Conservation (phyloP, 441 rosid species). For the Gossypium lobatum region DNA sequence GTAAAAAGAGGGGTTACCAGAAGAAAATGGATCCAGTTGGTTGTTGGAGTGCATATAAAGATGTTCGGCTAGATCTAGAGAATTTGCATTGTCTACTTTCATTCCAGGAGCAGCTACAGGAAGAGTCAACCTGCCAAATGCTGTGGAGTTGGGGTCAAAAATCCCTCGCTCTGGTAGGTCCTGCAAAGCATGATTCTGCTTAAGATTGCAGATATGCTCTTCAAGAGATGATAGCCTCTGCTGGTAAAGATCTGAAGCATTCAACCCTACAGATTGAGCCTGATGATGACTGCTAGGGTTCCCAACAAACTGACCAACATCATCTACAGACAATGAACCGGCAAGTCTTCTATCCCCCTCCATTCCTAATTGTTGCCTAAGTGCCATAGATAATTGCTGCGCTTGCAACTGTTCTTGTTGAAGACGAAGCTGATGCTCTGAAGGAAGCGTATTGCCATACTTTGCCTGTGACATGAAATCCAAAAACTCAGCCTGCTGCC, state of each 20-base stretch:
- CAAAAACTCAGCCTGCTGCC: slow-evolving; percentile 19
- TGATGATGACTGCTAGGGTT: slow-evolving; percentile 24
- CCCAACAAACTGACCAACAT: slow-evolving; percentile 31
- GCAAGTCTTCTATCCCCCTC: slow-evolving; percentile 29
- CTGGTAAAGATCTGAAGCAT: slow-evolving; percentile 29
- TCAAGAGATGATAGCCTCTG: slow-evolving; percentile 27
- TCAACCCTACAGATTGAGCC: slow-evolving; percentile 29
- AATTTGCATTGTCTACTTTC: slow-evolving; percentile 30
- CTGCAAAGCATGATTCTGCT: slow-evolving; percentile 29
- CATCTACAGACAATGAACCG: slow-evolving; percentile 29
- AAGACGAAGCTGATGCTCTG: slow-evolving; percentile 26
- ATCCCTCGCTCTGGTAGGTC: slow-evolving; percentile 26
- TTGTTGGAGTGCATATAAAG: slow-evolving; percentile 19
- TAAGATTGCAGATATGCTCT: slow-evolving; percentile 26
- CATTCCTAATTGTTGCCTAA: slow-evolving; percentile 32
- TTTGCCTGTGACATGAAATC: slow-evolving; percentile 22
- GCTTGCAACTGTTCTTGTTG: slow-evolving; percentile 38
- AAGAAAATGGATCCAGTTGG: slow-evolving; percentile 22
- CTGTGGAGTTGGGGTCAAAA: slow-evolving; percentile 7
- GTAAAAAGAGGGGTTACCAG: slow-evolving; percentile 14
- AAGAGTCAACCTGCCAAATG: slow-evolving; percentile 10
- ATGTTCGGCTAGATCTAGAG: slow-evolving; percentile 16
- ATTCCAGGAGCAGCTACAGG: slow-evolving; percentile 21
- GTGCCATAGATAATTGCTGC: slow-evolving; percentile 29
- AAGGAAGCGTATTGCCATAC: slow-evolving; percentile 16